Percentiles rank a stretch among this genome's conserved stretches.
Conservation (phyloP, 2,329 filamentous ascomycete genomes). For the Xylariaceae sp. region DNA sequence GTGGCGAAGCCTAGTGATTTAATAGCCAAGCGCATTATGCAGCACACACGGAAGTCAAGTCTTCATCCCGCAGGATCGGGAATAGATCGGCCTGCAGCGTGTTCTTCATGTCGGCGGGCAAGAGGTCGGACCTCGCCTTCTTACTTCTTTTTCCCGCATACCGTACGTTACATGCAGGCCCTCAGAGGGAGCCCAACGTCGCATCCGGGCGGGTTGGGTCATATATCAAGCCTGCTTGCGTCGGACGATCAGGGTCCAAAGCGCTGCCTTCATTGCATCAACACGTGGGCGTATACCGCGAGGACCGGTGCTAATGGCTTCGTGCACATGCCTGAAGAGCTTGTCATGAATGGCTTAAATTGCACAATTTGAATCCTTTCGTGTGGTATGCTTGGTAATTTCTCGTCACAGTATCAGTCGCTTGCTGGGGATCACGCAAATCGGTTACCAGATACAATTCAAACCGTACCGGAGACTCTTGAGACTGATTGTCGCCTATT, state of each 20-base stretch:
- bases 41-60: background rate
- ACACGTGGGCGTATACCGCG: background rate
- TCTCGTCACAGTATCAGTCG: too few relatives aligned
- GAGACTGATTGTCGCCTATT: too few relatives aligned
- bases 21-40: background rate
- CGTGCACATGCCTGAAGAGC: too few relatives aligned
- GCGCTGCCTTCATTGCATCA: background rate
- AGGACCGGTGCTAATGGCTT: too few relatives aligned
- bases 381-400: too few relatives aligned
- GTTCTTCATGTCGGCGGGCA: background rate
- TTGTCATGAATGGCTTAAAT: too few relatives aligned
- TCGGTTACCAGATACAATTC: too few relatives aligned
- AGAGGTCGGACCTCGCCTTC: too few relatives aligned
- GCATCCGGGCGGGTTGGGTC: background rate
- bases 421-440: too few relatives aligned
- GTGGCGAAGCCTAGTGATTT: background rate
- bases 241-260: background rate
- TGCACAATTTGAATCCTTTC: too few relatives aligned
- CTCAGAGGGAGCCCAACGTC: background rate
- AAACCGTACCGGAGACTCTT: too few relatives aligned
- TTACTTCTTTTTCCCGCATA: too few relatives aligned
- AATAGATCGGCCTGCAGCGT: background rate
- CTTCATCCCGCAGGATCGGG: background rate
- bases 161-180: background rate
- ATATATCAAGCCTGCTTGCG: background rate